phyloP scores from a whole-genome alignment of 371 early-diverging fungal genomes.

The Mucor plumbeus region DNA sequence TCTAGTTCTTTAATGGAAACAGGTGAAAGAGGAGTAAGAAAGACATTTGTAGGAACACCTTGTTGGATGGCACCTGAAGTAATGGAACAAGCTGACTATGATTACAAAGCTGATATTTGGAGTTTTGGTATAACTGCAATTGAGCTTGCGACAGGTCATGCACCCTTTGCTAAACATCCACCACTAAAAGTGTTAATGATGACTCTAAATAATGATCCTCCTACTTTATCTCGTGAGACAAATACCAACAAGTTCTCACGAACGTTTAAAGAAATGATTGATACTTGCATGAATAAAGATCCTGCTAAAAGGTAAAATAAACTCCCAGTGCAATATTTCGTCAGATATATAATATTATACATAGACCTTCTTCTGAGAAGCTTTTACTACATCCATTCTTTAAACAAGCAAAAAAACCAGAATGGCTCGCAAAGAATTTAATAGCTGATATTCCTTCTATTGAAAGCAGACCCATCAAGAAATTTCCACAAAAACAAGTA shows the following conservation, averaged over 20 bases:
- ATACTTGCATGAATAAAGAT: slow-evolving; percentile 82
- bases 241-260: slow-evolving; percentile 78
- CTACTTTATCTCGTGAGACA: slow-evolving; percentile 79
- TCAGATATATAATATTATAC: neutral
- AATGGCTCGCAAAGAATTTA: slow-evolving; percentile 66
- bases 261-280: slow-evolving; percentile 86
- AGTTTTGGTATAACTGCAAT: slow-evolving; percentile 90
- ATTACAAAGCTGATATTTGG: slow-evolving; percentile 90
- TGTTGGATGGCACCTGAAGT: slow-evolving; percentile 90
- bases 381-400: slow-evolving; percentile 82
- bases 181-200: slow-evolving; percentile 85
- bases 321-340: neutral
- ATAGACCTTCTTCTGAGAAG: slow-evolving; percentile 81
- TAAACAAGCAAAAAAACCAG: slow-evolving; percentile 75
- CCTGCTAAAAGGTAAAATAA: slow-evolving; percentile 69
- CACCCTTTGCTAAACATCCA: slow-evolving; percentile 88
- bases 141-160: slow-evolving; percentile 87
- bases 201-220: slow-evolving; percentile 89
- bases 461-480: slow-evolving; percentile 60
- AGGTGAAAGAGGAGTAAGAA: slow-evolving; percentile 75
- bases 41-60: slow-evolving; percentile 76
- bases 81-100: slow-evolving; percentile 74
- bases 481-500: slow-evolving; percentile 33
- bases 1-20: slow-evolving; percentile 78
- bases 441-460: slow-evolving; percentile 73